These are phyloP conservation scores for Theileria equi DNA, from an alignment of 169 alveolate species.

Conservation along the genomic window DNA sequence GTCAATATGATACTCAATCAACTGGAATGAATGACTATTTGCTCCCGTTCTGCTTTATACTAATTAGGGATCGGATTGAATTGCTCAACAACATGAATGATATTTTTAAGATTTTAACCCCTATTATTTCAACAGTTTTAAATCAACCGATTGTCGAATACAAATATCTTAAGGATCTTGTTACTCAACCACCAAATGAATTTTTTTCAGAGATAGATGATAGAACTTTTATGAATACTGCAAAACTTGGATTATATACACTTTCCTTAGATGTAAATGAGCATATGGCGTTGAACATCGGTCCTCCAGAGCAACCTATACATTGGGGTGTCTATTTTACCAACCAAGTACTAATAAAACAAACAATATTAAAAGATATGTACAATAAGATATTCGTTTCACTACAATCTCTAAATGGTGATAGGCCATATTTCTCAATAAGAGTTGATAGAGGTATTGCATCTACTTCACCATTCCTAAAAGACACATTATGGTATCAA, in stretches of 20 bases:
- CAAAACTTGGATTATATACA: neutral
- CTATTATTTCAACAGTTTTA: slow-evolving; percentile 54
- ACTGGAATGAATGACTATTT: neutral
- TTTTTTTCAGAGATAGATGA: neutral
- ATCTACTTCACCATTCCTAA: slow-evolving; percentile 20
- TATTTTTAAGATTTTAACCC: slow-evolving; percentile 34
- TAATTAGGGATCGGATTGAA: slow-evolving; percentile 27
- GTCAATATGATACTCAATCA: neutral
- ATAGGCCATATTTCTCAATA: slow-evolving; percentile 60
- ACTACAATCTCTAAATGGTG: slow-evolving; percentile 25
- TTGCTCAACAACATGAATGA: slow-evolving; percentile 23
- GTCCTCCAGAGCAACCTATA: slow-evolving; percentile 45
- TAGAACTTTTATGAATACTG: neutral
- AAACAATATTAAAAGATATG: slow-evolving; percentile 49
- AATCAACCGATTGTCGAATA: slow-evolving; percentile 58
- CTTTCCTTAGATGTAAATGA: neutral
- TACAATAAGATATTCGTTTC: slow-evolving; percentile 54
- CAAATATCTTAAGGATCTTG: slow-evolving; percentile 26
- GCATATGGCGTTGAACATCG: slow-evolving; percentile 23
- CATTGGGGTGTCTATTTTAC: slow-evolving; percentile 47
- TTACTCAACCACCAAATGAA: neutral
- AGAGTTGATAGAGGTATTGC: slow-evolving; percentile 59
- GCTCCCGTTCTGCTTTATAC: slow-evolving; percentile 32
- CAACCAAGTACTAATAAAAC: slow-evolving; percentile 32
- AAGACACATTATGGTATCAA: slow-evolving; percentile 57